phyloP scores from a whole-genome alignment of 1,284 basidiomycete species.

The Naganishia sp. region DNA sequence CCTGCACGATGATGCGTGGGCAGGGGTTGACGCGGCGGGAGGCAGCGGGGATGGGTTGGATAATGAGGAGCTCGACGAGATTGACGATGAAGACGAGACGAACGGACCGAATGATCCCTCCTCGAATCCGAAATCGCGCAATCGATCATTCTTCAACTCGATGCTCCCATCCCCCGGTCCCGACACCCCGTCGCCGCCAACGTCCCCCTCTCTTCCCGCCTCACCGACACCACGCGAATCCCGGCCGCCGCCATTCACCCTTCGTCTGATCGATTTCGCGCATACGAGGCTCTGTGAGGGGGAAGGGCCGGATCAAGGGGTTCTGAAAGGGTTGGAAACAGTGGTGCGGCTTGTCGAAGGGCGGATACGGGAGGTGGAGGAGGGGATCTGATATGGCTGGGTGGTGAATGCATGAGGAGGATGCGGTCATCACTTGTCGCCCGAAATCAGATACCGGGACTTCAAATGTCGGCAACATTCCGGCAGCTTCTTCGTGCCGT shows the following conservation, averaged over 20 bases:
- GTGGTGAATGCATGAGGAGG: neutral
- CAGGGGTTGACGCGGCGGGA: constrained; percentile 62
- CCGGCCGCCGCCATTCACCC: constrained; percentile 61
- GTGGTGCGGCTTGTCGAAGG: constrained; percentile 63
- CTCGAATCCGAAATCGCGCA: neutral
- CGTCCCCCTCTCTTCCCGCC: neutral
- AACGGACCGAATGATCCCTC: neutral
- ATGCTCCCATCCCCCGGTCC: neutral
- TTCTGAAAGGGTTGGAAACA: constrained; percentile 70
- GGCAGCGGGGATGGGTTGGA: constrained; percentile 47
- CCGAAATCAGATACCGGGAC: too few relatives aligned
- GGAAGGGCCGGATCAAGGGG: constrained; percentile 74
- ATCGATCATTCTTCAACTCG: neutral
- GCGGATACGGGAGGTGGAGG: constrained; percentile 43
- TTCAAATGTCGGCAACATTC: too few relatives aligned
- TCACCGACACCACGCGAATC: constrained; percentile 39
- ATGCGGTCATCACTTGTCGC: neutral
- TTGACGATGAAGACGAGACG: neutral
- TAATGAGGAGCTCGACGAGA: neutral
- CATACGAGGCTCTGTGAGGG: constrained; percentile 74
- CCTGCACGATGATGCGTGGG: constrained; percentile 14
- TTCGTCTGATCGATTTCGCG: constrained; percentile 91
- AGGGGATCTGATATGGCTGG: neutral
- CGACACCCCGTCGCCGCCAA: neutral
- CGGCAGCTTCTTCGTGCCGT: too few relatives aligned